Conservation (phyloP, 176 grass and related monocot species). For the Olyra latifolia region DNA sequence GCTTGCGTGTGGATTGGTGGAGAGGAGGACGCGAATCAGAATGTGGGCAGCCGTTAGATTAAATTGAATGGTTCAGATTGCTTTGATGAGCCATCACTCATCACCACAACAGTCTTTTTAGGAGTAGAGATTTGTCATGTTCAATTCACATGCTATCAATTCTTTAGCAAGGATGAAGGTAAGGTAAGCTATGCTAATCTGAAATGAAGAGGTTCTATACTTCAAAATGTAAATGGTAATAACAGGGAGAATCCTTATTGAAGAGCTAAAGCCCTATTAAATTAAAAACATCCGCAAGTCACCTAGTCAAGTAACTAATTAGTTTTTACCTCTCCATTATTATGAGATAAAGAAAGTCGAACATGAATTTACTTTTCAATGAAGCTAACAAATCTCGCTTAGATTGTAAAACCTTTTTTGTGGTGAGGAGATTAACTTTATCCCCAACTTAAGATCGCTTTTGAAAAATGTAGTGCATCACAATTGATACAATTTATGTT, state of each 20-base stretch:
- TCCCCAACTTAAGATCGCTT: neutral
- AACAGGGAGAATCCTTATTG: neutral
- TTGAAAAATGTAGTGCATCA: neutral
- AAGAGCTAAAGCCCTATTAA: neutral
- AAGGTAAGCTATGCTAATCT: neutral
- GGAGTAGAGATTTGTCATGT: neutral
- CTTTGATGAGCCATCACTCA: too few relatives aligned
- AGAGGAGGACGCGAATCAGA: too few relatives aligned
- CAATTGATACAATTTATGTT: neutral
- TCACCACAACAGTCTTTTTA: too few relatives aligned
- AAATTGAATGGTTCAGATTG: too few relatives aligned
- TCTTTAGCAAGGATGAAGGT: slow-evolving; percentile 9
- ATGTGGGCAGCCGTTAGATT: too few relatives aligned
- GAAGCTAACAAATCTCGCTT: neutral
- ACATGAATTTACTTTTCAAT: neutral
- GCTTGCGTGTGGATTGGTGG: too few relatives aligned
- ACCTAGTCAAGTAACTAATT: neutral
- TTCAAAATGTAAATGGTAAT: neutral
- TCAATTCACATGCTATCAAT: neutral
- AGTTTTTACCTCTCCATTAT: neutral
- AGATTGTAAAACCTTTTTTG: neutral
- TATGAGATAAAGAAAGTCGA: slow-evolving; percentile 11
- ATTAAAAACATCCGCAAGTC: neutral
- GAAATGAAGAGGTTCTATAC: slow-evolving; percentile 3
- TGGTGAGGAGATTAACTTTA: neutral